These are phyloP conservation scores for Venturia aucupariae DNA, from an alignment of 2,329 filamentous ascomycete genomes.

Conservation along the genomic window DNA sequence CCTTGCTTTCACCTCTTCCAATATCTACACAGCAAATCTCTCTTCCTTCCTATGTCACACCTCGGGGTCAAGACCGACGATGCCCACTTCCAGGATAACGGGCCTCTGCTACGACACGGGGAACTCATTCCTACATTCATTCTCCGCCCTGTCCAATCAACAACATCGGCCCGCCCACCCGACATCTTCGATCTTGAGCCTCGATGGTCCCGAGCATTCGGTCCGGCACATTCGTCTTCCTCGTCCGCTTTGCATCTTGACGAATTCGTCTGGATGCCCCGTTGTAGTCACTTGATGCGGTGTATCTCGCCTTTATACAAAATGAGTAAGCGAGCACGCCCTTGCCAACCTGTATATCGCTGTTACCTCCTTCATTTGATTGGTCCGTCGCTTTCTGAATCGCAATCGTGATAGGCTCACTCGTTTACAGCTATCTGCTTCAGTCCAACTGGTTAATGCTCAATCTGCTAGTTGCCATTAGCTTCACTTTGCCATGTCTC, in stretches of 20 bases:
- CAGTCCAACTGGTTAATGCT: not conserved
- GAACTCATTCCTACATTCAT: not conserved
- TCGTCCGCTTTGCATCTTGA: not conserved
- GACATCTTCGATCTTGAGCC: not conserved
- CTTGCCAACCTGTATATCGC: not conserved
- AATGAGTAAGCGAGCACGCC: not conserved
- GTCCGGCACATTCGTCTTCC: not conserved
- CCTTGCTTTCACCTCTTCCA: not conserved
- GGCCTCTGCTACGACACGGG: not conserved
- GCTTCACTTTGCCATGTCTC: not conserved
- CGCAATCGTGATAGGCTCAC: not conserved
- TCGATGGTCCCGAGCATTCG: not conserved
- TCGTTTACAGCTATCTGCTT: not conserved
- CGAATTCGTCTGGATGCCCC: not conserved
- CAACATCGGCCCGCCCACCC: not conserved
- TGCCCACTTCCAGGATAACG: not conserved
- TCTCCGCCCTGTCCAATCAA: not conserved
- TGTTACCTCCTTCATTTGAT: not conserved
- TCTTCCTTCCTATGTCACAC: not conserved
- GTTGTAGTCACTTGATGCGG: not conserved
- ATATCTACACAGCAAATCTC: no score
- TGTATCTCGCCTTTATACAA: not conserved
- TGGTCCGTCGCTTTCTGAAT: not conserved
- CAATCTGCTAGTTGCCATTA: not conserved
- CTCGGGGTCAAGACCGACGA: not conserved